These are phyloP conservation scores for Ophiostoma perfectum DNA, from an alignment of 2,329 filamentous ascomycete genomes.

Conservation along the genomic window DNA sequence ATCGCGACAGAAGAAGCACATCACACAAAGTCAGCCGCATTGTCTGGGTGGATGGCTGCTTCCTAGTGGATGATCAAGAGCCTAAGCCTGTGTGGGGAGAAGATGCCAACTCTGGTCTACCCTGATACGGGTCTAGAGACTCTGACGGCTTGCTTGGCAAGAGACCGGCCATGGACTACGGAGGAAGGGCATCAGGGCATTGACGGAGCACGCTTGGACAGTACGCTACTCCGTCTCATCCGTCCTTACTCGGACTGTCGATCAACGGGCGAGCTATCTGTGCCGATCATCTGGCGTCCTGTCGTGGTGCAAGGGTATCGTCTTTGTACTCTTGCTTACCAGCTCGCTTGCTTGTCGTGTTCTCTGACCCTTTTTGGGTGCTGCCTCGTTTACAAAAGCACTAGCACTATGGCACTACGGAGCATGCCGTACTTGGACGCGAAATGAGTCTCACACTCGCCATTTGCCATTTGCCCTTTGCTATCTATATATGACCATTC, in stretches of 20 bases:
- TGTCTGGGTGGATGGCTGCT: conserved; percentile 1
- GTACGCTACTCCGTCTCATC: not conserved
- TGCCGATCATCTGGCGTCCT: not conserved
- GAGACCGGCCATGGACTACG: not conserved
- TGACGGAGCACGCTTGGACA: not conserved
- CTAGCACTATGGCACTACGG: no score
- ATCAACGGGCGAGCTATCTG: not conserved
- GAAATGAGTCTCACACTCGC: not conserved
- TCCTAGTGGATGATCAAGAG: conserved; percentile 7
- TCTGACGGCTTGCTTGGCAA: not conserved
- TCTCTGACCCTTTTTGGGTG: no score
- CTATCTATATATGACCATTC: not conserved
- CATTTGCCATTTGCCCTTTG: not conserved
- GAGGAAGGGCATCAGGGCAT: not conserved
- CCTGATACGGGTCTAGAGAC: not conserved
- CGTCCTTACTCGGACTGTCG: not conserved
- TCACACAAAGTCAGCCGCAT: not conserved
- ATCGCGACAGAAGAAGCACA: not conserved
- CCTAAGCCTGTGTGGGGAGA: not conserved
- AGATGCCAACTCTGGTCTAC: not conserved
- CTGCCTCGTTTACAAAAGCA: no score
- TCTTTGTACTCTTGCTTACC: no score
- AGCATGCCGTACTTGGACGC: not conserved
- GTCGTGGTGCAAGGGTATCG: not conserved
- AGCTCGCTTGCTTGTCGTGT: no score